Evolutionary conservation across 306 rosid genomes (phyloP), one percentile per base, ranked within the genome.

Genomic region (Cucurbita moschata): DNA sequence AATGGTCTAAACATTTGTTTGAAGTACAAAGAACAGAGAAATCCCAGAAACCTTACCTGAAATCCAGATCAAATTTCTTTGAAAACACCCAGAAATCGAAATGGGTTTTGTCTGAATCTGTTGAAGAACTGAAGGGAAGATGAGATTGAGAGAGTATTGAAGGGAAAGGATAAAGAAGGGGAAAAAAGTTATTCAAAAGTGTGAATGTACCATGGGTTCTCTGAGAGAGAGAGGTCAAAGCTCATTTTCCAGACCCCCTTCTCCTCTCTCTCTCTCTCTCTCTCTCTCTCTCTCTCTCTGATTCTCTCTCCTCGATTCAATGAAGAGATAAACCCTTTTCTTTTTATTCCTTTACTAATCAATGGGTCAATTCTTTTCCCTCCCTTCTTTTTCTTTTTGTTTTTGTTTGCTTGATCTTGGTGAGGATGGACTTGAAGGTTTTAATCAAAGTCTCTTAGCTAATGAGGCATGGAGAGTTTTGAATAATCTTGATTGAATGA

Each of bases 141-240:
- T 40, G 18, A 26, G 46, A n/a, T 63, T 8, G 42, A 55, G 4
- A 47, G 44, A 71, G 71, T 43, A 8, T 18, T 65, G 8, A 37
- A 40, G 1, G 43, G 71, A 11, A 12, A 14, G 50, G 73, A 15
- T 55, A n/a, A 71, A 49, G 72, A 71, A 49, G 73, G 64, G 19
- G 76, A 38, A 4, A 8, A 57, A 77, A n/a, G 54, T 23, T 14
- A 59, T 26, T 50, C 59, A 70, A 70, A 30, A 38, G 76, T 71
- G 80, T 77, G 76, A 58, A 71, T 47, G 71, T 65, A 7, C 57
- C 65, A 70, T 47, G 26, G 59, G 74, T 50, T 50, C 74, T 70
- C 59, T 56, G 75, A 46, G 71, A 70, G 80, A 77, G 80, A 77
- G 54, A 50, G 80, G 80, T 77, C 76, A 77, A 59, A 77, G 76